These are phyloP conservation scores for Scheffersomyces lignicola DNA, from an alignment of 1,139 yeast species.

Conservation along the genomic window DNA sequence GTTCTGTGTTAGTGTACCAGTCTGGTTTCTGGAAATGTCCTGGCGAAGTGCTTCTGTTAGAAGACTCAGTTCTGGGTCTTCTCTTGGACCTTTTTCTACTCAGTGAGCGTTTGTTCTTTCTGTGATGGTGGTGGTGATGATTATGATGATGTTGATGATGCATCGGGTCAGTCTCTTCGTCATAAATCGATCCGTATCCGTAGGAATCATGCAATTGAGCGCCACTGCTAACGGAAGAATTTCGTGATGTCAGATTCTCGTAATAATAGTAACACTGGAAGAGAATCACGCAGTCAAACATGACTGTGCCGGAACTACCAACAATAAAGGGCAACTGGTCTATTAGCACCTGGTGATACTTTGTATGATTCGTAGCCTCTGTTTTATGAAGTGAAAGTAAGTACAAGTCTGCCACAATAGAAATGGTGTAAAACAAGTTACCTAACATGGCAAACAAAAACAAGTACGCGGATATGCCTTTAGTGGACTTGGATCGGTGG, in stretches of 20 bases:
- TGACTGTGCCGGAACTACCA: constrained; percentile 38
- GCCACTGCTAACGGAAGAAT: constrained; percentile 2
- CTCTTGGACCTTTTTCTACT: constrained; percentile 1
- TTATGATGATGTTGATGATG: constrained; percentile 4
- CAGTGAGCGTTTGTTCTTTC: not conserved
- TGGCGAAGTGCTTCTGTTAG: constrained; percentile 3
- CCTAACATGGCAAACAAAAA: constrained; percentile 41
- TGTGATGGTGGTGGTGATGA: not conserved
- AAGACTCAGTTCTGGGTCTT: not conserved
- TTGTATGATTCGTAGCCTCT: constrained; percentile 7
- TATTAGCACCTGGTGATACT: constrained; percentile 13
- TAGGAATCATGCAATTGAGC: not conserved
- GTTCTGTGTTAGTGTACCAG: constrained; percentile 31
- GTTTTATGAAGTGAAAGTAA: constrained; percentile 4
- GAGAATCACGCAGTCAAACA: constrained; percentile 34
- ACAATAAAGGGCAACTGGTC: constrained; percentile 38
- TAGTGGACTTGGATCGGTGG: constrained; percentile 28
- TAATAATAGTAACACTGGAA: constrained; percentile 32
- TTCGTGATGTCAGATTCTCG: not conserved
- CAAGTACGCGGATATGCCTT: constrained; percentile 37
- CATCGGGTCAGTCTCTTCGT: not conserved
- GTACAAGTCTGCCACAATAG: constrained; percentile 30
- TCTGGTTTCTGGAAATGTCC: constrained; percentile 33
- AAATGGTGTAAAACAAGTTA: constrained; percentile 34
- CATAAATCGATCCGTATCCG: constrained; percentile 1